Percentiles rank a stretch among this genome's conserved stretches.
Conservation (phyloP, 2,329 filamentous ascomycete species). For the Talaromyces sp. region DNA sequence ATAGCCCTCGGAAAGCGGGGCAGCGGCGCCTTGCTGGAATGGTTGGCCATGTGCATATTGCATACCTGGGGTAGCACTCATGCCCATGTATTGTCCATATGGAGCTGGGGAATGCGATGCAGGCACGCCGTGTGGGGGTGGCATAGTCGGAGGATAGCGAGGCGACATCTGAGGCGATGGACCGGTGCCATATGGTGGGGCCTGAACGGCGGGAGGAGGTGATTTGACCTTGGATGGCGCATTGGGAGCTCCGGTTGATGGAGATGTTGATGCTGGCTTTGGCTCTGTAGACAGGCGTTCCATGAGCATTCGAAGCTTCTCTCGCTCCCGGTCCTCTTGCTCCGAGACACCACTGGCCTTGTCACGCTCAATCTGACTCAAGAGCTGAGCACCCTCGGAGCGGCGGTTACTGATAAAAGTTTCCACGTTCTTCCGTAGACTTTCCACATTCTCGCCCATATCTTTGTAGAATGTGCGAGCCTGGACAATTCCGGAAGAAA, state of each 20-base stretch:
- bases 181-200: conserved; percentile 33
- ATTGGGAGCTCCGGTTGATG: conserved; percentile 48
- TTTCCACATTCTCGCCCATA: conserved; percentile 93
- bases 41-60: conserved; percentile 34
- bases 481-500: conserved; percentile 80
- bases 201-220: conserved; percentile 37
- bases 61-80: conserved; percentile 25
- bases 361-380: conserved; percentile 83
- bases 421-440: conserved; percentile 92
- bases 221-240: conserved; percentile 48
- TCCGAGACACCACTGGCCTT: conserved; percentile 62
- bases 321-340: conserved; percentile 78
- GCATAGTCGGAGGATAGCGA: conserved; percentile 34
- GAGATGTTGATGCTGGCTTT: conserved; percentile 32
- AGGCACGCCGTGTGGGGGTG: conserved; percentile 30
- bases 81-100: conserved; percentile 39
- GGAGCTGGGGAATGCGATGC: conserved; percentile 41
- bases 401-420: conserved; percentile 94
- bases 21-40: conserved; percentile 47
- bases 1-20: conserved; percentile 48
- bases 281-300: conserved; percentile 87
- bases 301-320: conserved; percentile 86
- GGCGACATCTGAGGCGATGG: conserved; percentile 48
- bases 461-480: conserved; percentile 93
- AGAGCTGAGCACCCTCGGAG: conserved; percentile 85